A percentile compares a stretch with the other conserved stretches of the same genome.
Conservation (phyloP, 1,284 basidiomycete species). For the Puccinia coronata region DNA sequence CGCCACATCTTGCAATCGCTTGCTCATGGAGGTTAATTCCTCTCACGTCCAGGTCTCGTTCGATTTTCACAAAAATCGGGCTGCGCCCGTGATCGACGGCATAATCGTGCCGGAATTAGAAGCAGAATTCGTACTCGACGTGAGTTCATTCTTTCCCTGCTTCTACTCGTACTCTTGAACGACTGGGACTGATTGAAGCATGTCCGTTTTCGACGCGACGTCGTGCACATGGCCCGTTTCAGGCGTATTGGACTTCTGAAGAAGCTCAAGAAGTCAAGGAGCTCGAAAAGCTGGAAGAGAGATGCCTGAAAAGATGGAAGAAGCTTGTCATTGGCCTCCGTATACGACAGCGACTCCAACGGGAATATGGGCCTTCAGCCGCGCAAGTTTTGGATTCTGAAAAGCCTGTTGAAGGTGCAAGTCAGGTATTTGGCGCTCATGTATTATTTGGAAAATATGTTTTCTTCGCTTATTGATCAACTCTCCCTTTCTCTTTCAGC, state of each 20-base stretch:
- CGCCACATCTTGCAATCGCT: background rate
- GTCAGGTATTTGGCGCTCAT: conserved; percentile 18
- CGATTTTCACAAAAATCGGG: conserved; percentile 88
- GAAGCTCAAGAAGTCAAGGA: conserved; percentile 76
- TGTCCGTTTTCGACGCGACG: background rate
- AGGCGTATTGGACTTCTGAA: conserved; percentile 83
- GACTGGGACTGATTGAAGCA: background rate
- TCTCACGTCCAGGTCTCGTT: conserved; percentile 72
- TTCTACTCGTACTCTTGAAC: background rate
- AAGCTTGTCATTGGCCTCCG: conserved; percentile 83
- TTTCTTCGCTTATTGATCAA: background rate
- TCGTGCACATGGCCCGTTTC: background rate
- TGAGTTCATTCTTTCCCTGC: conserved; percentile 58
- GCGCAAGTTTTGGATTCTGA: background rate
- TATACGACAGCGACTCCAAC: conserved; percentile 76
- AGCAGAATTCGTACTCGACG: conserved; percentile 74
- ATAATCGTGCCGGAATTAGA: conserved; percentile 83
- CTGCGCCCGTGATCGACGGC: conserved; percentile 80
- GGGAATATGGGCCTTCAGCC: conserved; percentile 67
- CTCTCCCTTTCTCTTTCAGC: background rate
- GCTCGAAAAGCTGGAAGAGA: conserved; percentile 73
- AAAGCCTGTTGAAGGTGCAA: conserved; percentile 24
- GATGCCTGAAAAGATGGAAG: conserved; percentile 83
- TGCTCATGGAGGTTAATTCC: background rate
- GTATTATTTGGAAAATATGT: background rate